phyloP scores from a whole-genome alignment of 352 stramenopile genomes.

The Globisporangium barbulae region DNA sequence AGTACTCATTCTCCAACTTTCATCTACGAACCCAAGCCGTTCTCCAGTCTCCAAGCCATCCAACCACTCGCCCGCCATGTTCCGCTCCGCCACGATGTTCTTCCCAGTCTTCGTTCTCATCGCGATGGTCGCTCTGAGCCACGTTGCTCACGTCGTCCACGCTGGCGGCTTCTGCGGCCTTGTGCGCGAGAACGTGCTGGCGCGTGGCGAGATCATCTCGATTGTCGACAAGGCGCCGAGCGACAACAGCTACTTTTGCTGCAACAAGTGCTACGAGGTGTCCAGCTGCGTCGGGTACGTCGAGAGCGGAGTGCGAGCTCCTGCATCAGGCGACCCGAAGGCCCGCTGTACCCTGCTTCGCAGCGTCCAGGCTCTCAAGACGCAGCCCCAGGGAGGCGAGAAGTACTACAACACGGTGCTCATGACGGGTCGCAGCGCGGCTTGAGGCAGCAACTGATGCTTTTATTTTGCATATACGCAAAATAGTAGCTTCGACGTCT shows the following conservation, averaged over 20 bases:
- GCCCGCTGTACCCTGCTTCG: background rate
- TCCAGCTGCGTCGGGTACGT: background rate
- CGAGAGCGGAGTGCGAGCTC: background rate
- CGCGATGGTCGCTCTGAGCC: background rate
- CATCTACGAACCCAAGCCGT: background rate
- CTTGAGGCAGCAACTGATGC: background rate
- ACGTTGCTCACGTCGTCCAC: background rate
- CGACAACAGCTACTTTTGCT: constrained; percentile 2
- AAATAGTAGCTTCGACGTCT: no score
- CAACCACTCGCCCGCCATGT: background rate
- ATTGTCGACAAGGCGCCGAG: background rate
- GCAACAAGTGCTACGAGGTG: background rate
- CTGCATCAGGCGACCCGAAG: background rate
- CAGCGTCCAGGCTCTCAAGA: background rate
- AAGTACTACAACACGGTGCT: background rate
- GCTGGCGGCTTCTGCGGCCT: background rate
- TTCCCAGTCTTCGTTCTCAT: background rate
- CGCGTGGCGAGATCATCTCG: background rate
- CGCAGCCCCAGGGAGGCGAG: background rate
- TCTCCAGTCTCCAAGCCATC: background rate
- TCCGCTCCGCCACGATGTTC: background rate
- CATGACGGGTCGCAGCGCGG: background rate
- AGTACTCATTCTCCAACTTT: background rate
- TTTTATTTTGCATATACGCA: no score
- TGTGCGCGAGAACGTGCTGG: background rate